These are phyloP conservation scores for Rhizomucor pusillus DNA, from an alignment of 371 early-diverging fungal species.

Conservation along the genomic window DNA sequence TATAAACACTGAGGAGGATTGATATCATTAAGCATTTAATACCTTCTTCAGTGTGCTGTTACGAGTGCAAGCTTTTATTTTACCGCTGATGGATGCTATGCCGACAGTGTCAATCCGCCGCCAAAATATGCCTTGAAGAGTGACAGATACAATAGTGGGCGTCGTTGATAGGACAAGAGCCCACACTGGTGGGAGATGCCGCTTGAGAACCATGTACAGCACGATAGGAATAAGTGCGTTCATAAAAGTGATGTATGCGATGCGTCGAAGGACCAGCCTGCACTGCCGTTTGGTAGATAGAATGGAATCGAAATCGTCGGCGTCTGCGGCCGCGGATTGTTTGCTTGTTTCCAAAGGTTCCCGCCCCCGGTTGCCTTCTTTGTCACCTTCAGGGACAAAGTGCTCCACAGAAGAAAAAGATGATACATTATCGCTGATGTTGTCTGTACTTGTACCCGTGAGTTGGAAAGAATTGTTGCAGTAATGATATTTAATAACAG, in stretches of 20 bases:
- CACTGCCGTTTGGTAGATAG: slow-evolving; percentile 12
- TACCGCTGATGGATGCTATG: slow-evolving; percentile 38
- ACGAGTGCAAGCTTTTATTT: slow-evolving; percentile 1
- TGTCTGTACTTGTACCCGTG: too few species aligned
- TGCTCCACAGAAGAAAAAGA: too few species aligned
- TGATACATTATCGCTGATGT: too few species aligned
- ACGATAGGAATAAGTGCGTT: slow-evolving; percentile 39
- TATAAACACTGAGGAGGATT: slow-evolving; percentile 34
- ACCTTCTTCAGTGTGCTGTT: too few species aligned
- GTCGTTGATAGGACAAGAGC: slow-evolving; percentile 39
- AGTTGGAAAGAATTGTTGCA: background rate
- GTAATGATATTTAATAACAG: background rate
- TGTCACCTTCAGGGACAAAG: too few species aligned
- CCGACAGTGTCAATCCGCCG: slow-evolving; percentile 36
- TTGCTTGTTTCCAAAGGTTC: too few species aligned
- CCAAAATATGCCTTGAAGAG: slow-evolving; percentile 29
- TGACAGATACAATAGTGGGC: slow-evolving; percentile 36
- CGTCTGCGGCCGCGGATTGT: too few species aligned
- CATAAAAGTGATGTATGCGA: slow-evolving; percentile 28
- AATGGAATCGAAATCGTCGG: background rate
- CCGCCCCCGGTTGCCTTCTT: too few species aligned
- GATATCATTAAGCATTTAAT: too few species aligned
- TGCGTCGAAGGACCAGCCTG: slow-evolving; percentile 13
- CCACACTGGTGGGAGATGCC: slow-evolving; percentile 37
- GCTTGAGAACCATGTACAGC: slow-evolving; percentile 33